Evolutionary conservation across 2,329 filamentous ascomycete species (phyloP).

Genomic region (Aspergillus pseudotamarii): DNA sequence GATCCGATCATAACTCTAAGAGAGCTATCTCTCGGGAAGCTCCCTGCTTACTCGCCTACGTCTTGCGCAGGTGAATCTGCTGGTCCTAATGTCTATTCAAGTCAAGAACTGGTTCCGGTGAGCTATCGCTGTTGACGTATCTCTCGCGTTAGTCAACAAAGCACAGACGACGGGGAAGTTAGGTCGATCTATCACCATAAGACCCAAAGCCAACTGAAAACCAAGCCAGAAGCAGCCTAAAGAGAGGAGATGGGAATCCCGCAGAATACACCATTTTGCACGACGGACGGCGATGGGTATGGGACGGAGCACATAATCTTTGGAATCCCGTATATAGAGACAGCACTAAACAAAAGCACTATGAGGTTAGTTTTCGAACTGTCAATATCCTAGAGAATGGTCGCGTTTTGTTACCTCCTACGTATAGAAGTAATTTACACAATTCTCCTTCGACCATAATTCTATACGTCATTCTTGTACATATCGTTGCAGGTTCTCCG

Average conservation of each 20-base stretch:
- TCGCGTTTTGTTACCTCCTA: neutral
- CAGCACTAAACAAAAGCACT: neutral
- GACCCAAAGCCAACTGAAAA: neutral
- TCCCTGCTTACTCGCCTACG: neutral
- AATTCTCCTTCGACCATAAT: neutral
- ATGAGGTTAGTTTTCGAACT: neutral
- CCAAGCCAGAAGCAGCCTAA: neutral
- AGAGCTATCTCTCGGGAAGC: neutral
- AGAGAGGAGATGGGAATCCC: neutral
- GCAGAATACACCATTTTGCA: neutral
- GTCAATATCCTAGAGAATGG: no score
- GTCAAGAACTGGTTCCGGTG: neutral
- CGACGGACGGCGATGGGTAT: neutral
- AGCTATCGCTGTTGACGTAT: neutral
- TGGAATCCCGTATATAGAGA: neutral
- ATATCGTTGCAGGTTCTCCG: no score
- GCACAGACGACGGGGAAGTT: neutral
- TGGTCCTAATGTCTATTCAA: no score
- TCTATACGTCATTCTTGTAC: no score
- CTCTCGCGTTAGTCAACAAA: fast-evolving
- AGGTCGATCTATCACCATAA: neutral
- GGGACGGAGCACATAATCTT: fast-evolving
- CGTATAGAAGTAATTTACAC: neutral
- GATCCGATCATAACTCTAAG: neutral
- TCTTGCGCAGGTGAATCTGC: neutral